Conservation (phyloP, 768 basidiomycete genomes). For the Sistotremastrum suecicum region DNA sequence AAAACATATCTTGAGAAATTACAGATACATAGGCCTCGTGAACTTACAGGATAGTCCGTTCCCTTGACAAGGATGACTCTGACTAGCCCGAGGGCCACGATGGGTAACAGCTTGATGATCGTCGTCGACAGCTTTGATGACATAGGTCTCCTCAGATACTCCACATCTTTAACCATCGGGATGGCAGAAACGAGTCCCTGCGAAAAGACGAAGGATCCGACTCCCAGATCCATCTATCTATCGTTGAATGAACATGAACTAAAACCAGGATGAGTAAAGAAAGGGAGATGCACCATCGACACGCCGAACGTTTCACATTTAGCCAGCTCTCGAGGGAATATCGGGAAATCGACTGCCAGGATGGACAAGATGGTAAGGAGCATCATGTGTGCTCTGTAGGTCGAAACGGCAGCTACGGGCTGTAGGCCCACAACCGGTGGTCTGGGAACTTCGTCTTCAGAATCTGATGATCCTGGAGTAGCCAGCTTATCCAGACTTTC, state of each 20-base stretch:
- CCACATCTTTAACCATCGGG: conserved; percentile 54
- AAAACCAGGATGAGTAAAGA: neutral
- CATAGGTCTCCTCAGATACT: conserved; percentile 33
- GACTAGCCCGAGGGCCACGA: conserved; percentile 60
- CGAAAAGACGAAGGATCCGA: conserved; percentile 95
- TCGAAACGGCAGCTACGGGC: conserved; percentile 65
- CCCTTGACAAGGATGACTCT: conserved; percentile 83
- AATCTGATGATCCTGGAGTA: neutral
- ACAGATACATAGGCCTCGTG: neutral
- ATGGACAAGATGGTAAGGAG: conserved; percentile 83
- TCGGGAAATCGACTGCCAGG: conserved; percentile 88
- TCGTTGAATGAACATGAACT: neutral
- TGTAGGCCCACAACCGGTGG: conserved; percentile 7
- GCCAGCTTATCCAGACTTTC: neutral
- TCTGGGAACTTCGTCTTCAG: neutral
- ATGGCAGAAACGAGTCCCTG: conserved; percentile 87
- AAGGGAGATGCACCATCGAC: conserved; percentile 52
- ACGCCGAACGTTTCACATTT: conserved; percentile 94
- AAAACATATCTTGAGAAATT: neutral
- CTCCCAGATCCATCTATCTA: conserved; percentile 89
- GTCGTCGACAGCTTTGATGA: conserved; percentile 35
- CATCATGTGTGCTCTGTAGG: conserved; percentile 92
- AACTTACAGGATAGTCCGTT: conserved; percentile 77
- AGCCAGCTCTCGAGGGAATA: conserved; percentile 77
- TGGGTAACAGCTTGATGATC: conserved; percentile 45